A percentile compares a stretch with the other conserved stretches of the same genome.
Conservation (phyloP, 2,329 filamentous ascomycete genomes). For the Rutstroemia sp. region DNA sequence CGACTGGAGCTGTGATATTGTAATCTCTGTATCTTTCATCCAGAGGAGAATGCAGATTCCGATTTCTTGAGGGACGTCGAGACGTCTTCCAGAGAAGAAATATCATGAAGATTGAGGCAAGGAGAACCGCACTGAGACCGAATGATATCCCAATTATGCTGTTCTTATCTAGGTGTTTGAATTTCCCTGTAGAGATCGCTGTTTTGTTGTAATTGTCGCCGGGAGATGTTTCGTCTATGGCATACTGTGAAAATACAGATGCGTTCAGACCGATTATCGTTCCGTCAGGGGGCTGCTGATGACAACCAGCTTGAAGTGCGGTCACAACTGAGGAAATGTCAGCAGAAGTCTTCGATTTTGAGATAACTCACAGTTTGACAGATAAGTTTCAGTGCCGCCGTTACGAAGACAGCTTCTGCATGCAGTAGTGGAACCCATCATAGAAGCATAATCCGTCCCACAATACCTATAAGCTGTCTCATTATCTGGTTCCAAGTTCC, state of each 20-base stretch:
- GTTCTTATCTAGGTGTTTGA: constrained; percentile 14
- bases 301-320: constrained; percentile 20
- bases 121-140: constrained; percentile 10
- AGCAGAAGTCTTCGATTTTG: background rate
- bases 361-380: constrained; percentile 17
- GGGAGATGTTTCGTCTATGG: constrained; percentile 19
- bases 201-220: constrained; percentile 7
- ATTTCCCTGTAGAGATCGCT: background rate
- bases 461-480: constrained; percentile 25
- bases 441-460: constrained; percentile 14
- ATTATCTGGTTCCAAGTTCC: constrained; percentile 17
- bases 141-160: constrained; percentile 25
- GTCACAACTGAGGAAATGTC: background rate
- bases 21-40: constrained; percentile 1
- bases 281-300: constrained; percentile 18
- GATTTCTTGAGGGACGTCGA: background rate
- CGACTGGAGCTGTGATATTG: constrained; percentile 7
- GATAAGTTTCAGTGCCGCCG: constrained; percentile 10
- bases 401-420: constrained; percentile 15
- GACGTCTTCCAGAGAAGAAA: background rate
- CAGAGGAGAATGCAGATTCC: background rate
- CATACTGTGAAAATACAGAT: constrained; percentile 21
- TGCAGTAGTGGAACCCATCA: constrained; percentile 10
- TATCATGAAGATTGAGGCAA: constrained; percentile 7
- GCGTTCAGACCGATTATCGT: constrained; percentile 21